phyloP scores from a whole-genome alignment of 768 basidiomycete genomes.

The Lepiota venenata region DNA sequence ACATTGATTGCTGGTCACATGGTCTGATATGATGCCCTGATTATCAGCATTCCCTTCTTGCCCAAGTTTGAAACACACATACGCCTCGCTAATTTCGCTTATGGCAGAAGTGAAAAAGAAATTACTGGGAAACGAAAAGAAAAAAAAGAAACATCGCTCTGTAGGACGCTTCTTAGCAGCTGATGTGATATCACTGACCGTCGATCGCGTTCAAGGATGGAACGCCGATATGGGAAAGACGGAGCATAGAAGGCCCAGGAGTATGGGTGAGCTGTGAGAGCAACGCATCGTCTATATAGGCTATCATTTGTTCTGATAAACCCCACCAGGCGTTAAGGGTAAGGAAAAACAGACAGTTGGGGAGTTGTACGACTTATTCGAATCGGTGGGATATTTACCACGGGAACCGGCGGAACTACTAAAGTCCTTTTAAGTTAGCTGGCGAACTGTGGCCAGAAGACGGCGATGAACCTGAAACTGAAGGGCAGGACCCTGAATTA shows the following conservation, averaged over 20 bases:
- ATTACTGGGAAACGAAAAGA: conserved; percentile 23
- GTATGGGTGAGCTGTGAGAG: conserved; percentile 76
- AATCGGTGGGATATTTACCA: conserved; percentile 48
- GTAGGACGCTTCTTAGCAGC: conserved; percentile 26
- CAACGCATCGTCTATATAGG: background rate
- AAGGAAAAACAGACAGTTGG: conserved; percentile 77
- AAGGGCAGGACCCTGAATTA: conserved; percentile 30
- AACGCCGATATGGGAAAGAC: conserved; percentile 61
- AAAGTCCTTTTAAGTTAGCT: conserved; percentile 47
- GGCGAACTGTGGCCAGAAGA: conserved; percentile 66
- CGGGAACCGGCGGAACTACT: background rate
- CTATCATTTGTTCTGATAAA: background rate
- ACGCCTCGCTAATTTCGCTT: background rate
- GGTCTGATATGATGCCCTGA: background rate
- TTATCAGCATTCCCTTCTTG: background rate
- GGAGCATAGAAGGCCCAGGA: conserved; percentile 74
- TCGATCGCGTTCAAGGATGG: conserved; percentile 47
- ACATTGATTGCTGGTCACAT: conserved; percentile 1
- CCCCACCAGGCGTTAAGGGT: conserved; percentile 57
- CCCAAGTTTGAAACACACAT: background rate
- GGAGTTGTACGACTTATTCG: conserved; percentile 77
- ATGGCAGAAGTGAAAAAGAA: conserved; percentile 28
- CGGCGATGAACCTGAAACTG: conserved; percentile 22
- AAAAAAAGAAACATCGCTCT: conserved; percentile 50
- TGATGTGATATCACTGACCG: conserved; percentile 1